Conservation (phyloP, 768 basidiomycete genomes). For the Lactarius akahatsu region DNA sequence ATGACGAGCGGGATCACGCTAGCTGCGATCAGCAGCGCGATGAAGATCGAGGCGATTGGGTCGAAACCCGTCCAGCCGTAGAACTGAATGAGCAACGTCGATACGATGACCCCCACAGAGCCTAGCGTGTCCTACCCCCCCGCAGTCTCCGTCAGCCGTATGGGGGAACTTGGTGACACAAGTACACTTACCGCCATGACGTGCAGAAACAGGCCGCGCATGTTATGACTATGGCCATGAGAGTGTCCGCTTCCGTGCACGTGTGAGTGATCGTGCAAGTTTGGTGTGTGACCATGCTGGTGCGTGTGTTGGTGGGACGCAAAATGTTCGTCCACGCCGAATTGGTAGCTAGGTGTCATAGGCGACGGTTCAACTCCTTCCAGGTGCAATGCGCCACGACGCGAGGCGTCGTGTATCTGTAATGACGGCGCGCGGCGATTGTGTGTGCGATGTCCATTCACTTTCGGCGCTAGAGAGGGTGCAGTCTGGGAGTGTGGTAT, state of each 20-base stretch:
- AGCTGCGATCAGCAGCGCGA: slow-evolving; percentile 90
- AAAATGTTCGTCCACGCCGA: slow-evolving; percentile 54
- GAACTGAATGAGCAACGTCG: slow-evolving; percentile 90
- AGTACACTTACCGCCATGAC: slow-evolving; percentile 73
- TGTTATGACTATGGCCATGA: slow-evolving; percentile 94
- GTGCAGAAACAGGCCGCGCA: slow-evolving; percentile 98
- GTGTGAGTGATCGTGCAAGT: slow-evolving; percentile 53
- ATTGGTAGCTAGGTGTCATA: slow-evolving; percentile 63
- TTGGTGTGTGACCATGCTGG: slow-evolving; percentile 39
- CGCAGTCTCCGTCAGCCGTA: slow-evolving; percentile 2
- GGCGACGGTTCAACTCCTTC: slow-evolving; percentile 45
- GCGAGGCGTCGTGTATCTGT: slow-evolving; percentile 19
- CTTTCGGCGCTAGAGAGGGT: slow-evolving; percentile 12
- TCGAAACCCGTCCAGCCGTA: slow-evolving; percentile 99
- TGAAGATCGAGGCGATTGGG: slow-evolving; percentile 95
- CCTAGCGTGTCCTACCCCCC: slow-evolving; percentile 80
- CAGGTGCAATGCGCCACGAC: slow-evolving; percentile 10
- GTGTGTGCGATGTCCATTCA: slow-evolving; percentile 3
- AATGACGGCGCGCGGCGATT: slow-evolving; percentile 27
- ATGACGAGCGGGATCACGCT: slow-evolving; percentile 94
- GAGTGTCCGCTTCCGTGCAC: slow-evolving; percentile 41
- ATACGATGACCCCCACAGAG: slow-evolving; percentile 96
- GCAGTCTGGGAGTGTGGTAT: slow-evolving; percentile 30
- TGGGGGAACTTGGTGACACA: too few relatives aligned
- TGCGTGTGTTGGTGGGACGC: slow-evolving; percentile 42